A percentile compares a stretch with the other conserved stretches of the same genome.
phyloP scores from a whole-genome alignment of 2,329 filamentous ascomycete species.

The Sporothrix luriei region DNA sequence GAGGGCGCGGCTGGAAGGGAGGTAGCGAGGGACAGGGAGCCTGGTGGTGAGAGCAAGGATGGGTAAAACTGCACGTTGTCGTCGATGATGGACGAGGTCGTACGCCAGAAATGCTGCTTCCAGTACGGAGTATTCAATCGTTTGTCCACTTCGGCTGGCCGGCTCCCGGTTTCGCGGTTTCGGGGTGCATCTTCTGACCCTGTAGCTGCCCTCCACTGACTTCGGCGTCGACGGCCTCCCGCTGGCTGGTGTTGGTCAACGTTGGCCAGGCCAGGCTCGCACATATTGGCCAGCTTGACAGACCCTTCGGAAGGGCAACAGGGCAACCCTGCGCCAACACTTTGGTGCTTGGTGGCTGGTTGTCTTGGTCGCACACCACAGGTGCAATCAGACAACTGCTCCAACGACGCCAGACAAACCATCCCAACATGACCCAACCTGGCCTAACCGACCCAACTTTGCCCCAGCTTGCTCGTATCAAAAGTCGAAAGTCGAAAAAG shows the following conservation, averaged over 20 bases:
- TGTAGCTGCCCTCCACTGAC: neutral
- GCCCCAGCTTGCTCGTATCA: neutral
- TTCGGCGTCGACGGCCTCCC: neutral
- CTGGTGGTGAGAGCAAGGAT: neutral
- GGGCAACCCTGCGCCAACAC: neutral
- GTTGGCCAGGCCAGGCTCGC: neutral
- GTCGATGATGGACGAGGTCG: neutral
- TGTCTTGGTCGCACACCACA: constrained; percentile 16
- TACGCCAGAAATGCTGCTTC: neutral
- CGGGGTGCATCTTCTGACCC: neutral
- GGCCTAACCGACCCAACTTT: neutral
- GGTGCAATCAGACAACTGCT: neutral
- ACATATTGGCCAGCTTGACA: constrained; percentile 6
- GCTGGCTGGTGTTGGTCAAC: neutral
- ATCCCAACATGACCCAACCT: neutral
- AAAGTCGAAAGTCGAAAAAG: neutral
- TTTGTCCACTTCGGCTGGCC: neutral
- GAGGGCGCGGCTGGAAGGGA: constrained; percentile 10
- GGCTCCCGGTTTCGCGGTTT: constrained; percentile 10
- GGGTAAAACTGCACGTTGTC: neutral
- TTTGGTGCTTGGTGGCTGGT: neutral
- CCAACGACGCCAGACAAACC: neutral
- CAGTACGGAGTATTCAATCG: neutral
- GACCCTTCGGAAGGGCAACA: no score
- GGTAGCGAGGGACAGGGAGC: neutral